Conservation (phyloP, 1,139 yeast species). For the Candida sanyaensis region DNA sequence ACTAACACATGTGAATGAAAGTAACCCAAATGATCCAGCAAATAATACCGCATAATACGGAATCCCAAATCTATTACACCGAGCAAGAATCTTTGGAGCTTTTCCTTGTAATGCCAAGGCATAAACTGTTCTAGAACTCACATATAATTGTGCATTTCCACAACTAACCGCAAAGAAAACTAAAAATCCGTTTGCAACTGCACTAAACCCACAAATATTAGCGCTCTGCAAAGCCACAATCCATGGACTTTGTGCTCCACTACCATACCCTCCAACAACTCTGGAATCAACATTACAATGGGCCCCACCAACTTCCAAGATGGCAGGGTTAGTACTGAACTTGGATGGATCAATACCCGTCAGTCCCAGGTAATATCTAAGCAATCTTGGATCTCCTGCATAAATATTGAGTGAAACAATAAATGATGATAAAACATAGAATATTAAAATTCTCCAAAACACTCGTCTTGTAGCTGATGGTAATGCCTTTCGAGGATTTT, state of each 20-base stretch:
- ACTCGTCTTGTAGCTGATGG: constrained; percentile 79
- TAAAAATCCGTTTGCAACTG: constrained; percentile 65
- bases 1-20: constrained; percentile 61
- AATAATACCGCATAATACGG: constrained; percentile 71
- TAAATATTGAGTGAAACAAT: constrained; percentile 70
- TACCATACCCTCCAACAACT: constrained; percentile 50
- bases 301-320: constrained; percentile 42
- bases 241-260: constrained; percentile 78
- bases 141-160: constrained; percentile 76
- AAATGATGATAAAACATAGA: constrained; percentile 72
- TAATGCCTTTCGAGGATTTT: constrained; percentile 75
- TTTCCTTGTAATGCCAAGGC: constrained; percentile 72
- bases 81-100: constrained; percentile 61
- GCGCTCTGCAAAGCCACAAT: constrained; percentile 74
- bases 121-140: constrained; percentile 76
- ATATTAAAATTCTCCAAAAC: constrained; percentile 67
- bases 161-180: constrained; percentile 77
- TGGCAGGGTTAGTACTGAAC: constrained; percentile 31
- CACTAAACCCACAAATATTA: constrained; percentile 61
- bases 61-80: constrained; percentile 65
- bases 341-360: constrained; percentile 30
- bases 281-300: constrained; percentile 35
- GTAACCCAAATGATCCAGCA: constrained; percentile 59
- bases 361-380: constrained; percentile 49
- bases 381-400: constrained; percentile 72